A percentile compares a stretch with the other conserved stretches of the same genome.
Evolutionary conservation across 495 filamentous ascomycete genomes (phyloP).

Genomic region (Aspergillus incahuasiensis): DNA sequence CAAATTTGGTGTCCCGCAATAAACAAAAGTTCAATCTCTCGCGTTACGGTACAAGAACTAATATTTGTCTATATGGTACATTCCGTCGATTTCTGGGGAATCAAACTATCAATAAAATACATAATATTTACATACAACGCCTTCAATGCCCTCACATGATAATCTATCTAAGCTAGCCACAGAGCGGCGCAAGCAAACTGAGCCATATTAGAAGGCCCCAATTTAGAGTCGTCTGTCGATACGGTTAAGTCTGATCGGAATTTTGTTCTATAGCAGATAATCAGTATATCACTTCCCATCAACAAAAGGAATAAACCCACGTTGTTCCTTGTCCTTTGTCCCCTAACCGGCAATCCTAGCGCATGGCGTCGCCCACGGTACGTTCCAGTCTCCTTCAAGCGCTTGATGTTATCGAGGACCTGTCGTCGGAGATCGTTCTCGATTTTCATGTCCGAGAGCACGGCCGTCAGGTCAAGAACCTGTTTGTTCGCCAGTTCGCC

Average conservation of each 20-base stretch:
- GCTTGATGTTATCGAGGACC: conserved; percentile 75
- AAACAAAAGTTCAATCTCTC: conserved; percentile 31
- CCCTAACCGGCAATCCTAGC: conserved; percentile 78
- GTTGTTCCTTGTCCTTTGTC: conserved; percentile 82
- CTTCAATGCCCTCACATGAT: conserved; percentile 34
- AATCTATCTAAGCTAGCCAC: conserved; percentile 14
- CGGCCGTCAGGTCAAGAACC: conserved; percentile 71
- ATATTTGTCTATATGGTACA: conserved; percentile 31
- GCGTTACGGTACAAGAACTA: neutral
- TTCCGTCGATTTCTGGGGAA: conserved; percentile 7
- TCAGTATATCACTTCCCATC: conserved; percentile 6
- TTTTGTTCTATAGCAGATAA: conserved; percentile 54
- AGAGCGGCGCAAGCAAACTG: conserved; percentile 20
- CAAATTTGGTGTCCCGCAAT: conserved; percentile 32
- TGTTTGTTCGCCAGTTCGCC: conserved; percentile 66
- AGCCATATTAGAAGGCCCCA: neutral
- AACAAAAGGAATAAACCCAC: conserved; percentile 36
- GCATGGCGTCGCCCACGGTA: conserved; percentile 90
- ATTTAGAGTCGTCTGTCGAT: conserved; percentile 55
- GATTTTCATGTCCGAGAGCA: conserved; percentile 86
- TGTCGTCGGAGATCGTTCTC: conserved; percentile 81
- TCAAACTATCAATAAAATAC: conserved; percentile 10
- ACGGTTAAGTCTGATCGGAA: conserved; percentile 72
- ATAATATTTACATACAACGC: conserved; percentile 36
- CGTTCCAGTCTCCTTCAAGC: conserved; percentile 84